Conservation (phyloP, 225 moss, liverwort and hornwort genomes). For the Climacium dendroides region DNA sequence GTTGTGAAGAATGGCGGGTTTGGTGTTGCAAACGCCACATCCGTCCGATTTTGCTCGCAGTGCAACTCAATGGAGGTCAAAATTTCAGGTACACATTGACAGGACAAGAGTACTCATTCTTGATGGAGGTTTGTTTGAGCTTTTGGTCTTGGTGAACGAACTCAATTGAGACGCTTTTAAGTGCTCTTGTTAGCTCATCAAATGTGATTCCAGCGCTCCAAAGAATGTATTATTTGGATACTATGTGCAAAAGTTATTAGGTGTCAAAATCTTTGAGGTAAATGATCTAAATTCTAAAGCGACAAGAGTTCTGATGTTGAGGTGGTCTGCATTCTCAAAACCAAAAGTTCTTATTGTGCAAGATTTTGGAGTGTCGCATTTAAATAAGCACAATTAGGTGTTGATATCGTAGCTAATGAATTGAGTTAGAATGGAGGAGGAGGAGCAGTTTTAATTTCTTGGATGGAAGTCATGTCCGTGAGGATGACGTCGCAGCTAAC, state of each 20-base stretch:
- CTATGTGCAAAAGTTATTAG: too few species aligned
- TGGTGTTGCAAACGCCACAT: background rate
- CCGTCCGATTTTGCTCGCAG: background rate
- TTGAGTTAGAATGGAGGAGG: background rate
- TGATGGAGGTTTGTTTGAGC: background rate
- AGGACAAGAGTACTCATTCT: background rate
- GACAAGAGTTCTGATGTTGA: too few species aligned
- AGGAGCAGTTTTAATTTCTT: background rate
- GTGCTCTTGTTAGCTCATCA: background rate
- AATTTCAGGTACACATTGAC: background rate
- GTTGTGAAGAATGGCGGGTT: slow-evolving; percentile 12
- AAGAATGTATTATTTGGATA: background rate
- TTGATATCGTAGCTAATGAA: background rate
- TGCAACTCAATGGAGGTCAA: background rate
- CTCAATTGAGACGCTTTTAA: background rate
- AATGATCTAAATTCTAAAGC: background rate
- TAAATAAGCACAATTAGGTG: too few species aligned
- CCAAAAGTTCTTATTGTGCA: background rate
- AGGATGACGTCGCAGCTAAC: background rate
- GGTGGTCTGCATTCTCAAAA: background rate
- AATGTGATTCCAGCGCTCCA: background rate
- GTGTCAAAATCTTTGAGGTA: background rate
- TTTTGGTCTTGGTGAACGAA: background rate
- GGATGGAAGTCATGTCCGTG: background rate
- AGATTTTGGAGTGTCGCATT: background rate